Evolutionary conservation across 2,329 filamentous ascomycete species (phyloP).

Genomic region (Calonectria crousiana): DNA sequence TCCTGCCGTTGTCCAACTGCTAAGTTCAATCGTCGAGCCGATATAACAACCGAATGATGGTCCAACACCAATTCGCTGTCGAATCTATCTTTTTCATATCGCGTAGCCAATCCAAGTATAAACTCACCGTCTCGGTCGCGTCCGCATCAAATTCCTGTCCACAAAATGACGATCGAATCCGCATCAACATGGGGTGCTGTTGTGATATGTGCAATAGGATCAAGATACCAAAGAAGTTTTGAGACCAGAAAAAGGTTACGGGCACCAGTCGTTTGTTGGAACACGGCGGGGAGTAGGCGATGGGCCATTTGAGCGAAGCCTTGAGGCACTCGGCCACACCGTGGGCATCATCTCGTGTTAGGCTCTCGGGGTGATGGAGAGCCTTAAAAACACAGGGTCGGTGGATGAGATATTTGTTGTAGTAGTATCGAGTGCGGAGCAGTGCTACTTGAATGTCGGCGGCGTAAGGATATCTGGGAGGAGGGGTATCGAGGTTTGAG

Average conservation of each 20-base stretch:
- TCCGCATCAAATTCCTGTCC: slow-evolving; percentile 64
- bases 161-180: slow-evolving; percentile 63
- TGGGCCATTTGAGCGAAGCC: slow-evolving; percentile 70
- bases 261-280: slow-evolving; percentile 70
- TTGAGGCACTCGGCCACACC: slow-evolving; percentile 69
- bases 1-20: neutral
- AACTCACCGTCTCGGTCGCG: slow-evolving; percentile 59
- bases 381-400: slow-evolving; percentile 71
- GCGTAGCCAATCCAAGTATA: slow-evolving; percentile 71
- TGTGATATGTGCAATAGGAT: slow-evolving; percentile 67
- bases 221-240: slow-evolving; percentile 70
- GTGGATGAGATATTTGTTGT: slow-evolving; percentile 68
- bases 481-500: slow-evolving; percentile 37
- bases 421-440: slow-evolving; percentile 70
- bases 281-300: slow-evolving; percentile 68
- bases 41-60: slow-evolving; percentile 61
- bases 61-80: slow-evolving; percentile 69
- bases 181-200: slow-evolving; percentile 62
- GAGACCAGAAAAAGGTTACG: slow-evolving; percentile 71
- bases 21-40: slow-evolving; percentile 45
- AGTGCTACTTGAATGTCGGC: slow-evolving; percentile 69
- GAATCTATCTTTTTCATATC: slow-evolving; percentile 68
- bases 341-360: slow-evolving; percentile 65
- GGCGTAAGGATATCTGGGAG: slow-evolving; percentile 60
- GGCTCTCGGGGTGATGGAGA: slow-evolving; percentile 66